Conservation (phyloP, 1,139 yeast genomes). For the Geotrichum cucujoidarum region DNA sequence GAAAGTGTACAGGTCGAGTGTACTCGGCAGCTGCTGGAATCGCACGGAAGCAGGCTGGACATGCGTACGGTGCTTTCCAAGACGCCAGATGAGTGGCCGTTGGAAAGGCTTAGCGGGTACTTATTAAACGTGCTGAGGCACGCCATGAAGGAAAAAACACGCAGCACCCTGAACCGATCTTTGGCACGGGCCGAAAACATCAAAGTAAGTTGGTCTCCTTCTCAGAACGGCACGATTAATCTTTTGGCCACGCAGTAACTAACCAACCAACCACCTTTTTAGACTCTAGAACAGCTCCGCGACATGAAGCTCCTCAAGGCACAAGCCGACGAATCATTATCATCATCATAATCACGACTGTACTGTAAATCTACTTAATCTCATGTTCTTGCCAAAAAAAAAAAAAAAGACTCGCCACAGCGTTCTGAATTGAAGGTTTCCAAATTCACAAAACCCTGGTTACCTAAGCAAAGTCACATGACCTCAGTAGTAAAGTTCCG, state of each 20-base stretch:
- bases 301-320: not conserved
- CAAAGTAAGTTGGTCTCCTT: slow-evolving; percentile 10
- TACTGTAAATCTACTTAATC: too few species aligned
- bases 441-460: not conserved
- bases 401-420: too few species aligned
- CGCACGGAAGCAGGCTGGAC: slow-evolving; percentile 34
- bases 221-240: not conserved
- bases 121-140: slow-evolving; percentile 26
- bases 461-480: not conserved
- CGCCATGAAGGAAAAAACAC: slow-evolving; percentile 25
- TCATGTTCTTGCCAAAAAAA: too few species aligned
- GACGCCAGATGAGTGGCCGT: slow-evolving; percentile 37
- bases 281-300: not conserved
- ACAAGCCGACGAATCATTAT: not conserved
- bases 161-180: slow-evolving; percentile 24
- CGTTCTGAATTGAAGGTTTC: too few species aligned
- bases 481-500: too few species aligned
- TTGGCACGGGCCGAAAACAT: slow-evolving; percentile 30
- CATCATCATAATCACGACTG: not conserved
- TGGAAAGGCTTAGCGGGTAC: slow-evolving; percentile 33
- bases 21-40: slow-evolving; percentile 30
- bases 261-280: not conserved
- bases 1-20: slow-evolving; percentile 27
- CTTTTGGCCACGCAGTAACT: not conserved
- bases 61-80: slow-evolving; percentile 30